Percentiles rank a stretch among this genome's conserved stretches.
Conservation (phyloP, 179 eudicot genomes). For the Silene noctiflora region DNA sequence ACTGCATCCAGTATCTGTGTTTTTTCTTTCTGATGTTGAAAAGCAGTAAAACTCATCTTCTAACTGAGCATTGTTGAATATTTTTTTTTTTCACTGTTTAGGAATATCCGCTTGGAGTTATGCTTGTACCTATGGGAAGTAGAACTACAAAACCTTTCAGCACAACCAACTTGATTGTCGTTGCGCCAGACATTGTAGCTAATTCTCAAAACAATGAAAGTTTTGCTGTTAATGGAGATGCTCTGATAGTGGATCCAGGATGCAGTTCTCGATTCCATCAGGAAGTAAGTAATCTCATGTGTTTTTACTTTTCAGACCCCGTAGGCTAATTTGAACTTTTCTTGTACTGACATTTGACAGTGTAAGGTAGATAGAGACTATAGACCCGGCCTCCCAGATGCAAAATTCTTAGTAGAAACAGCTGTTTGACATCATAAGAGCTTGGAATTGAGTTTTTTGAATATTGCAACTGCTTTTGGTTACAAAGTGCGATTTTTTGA, state of each 20-base stretch:
- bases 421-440: background rate
- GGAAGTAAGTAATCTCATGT: conserved; percentile 48
- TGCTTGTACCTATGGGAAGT: conserved; percentile 78
- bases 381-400: background rate
- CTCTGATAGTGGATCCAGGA: conserved; percentile 89
- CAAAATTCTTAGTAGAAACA: background rate
- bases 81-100: conserved; percentile 21
- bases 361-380: background rate
- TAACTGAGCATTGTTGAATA: conserved; percentile 6
- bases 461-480: background rate
- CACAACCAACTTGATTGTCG: conserved; percentile 84
- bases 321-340: background rate
- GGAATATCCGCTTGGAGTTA: conserved; percentile 93
- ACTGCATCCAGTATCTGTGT: conserved; percentile 5
- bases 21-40: background rate
- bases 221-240: conserved; percentile 73
- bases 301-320: background rate
- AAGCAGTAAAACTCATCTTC: background rate
- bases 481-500: background rate
- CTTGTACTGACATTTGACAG: background rate
- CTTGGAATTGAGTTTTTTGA: background rate
- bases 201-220: conserved; percentile 20
- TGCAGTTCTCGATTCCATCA: conserved; percentile 54
- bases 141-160: conserved; percentile 76
- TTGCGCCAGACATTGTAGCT: conserved; percentile 47